Percentiles rank a stretch among this genome's conserved stretches.
Conservation (phyloP, 768 basidiomycete genomes). For the Boletus pseudopeckii region DNA sequence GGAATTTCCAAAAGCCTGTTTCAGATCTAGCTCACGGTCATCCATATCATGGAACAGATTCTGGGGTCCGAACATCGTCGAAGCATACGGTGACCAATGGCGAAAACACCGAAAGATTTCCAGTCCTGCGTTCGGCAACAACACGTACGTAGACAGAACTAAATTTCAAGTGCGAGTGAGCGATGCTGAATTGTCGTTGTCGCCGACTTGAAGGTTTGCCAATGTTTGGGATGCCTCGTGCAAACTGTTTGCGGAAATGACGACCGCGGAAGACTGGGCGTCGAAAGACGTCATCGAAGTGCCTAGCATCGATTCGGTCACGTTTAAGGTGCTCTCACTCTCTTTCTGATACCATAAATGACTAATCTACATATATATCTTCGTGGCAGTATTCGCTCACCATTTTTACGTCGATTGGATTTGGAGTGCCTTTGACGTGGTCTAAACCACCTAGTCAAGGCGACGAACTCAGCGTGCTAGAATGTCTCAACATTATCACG, state of each 20-base stretch:
- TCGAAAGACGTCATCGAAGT: conserved; percentile 8
- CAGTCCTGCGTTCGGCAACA: conserved; percentile 19
- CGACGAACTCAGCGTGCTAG: conserved; percentile 5
- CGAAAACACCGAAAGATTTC: conserved; percentile 18
- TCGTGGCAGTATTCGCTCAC: conserved; percentile 12
- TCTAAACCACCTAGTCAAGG: background rate
- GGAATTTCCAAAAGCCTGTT: background rate
- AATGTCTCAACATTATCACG: conserved; percentile 10
- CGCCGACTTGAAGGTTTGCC: conserved; percentile 3
- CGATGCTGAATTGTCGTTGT: background rate
- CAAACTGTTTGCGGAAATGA: conserved; percentile 15
- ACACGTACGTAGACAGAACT: conserved; percentile 11
- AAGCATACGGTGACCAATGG: conserved; percentile 13
- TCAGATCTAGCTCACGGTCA: background rate
- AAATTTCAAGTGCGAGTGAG: background rate
- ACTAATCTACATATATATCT: background rate
- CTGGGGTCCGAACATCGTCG: conserved; percentile 21
- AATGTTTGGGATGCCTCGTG: conserved; percentile 12
- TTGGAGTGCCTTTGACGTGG: conserved; percentile 18
- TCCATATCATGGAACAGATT: conserved; percentile 1
- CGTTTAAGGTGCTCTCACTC: conserved; percentile 2
- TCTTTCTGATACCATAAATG: no score
- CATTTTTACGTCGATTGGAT: conserved; percentile 19
- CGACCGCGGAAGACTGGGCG: conserved; percentile 8
- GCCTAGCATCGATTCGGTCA: conserved; percentile 6